Evolutionary conservation across 2,329 filamentous ascomycete species (phyloP), one percentile per base, ranked within the genome.

Genomic region (Ophiostoma triangulosporum): DNA sequence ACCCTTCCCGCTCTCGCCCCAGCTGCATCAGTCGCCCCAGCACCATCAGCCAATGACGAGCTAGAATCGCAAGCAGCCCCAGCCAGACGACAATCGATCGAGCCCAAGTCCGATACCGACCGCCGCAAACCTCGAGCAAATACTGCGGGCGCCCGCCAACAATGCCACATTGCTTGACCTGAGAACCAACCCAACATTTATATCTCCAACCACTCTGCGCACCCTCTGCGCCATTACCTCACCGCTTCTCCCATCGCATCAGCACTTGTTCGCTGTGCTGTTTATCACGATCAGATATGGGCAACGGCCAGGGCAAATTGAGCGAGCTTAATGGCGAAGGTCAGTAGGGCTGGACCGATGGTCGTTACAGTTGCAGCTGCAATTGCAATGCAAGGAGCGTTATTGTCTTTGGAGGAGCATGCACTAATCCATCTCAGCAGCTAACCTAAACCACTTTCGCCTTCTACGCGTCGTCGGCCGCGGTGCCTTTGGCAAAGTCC

Each of bases 401-500:
- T n/a, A n/a, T n/a, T n/a, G n/a, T n/a, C n/a, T n/a, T n/a, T n/a
- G n/a, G n/a, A n/a, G n/a, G n/a, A n/a, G n/a, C n/a, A n/a, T n/a
- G n/a, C n/a, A 20, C 46, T 48, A 29, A 48, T 29, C 40, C 31
- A 17, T 51, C 48, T 36, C 7, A 8, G 31, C 46, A 95, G 93
- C 95, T 62, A 97, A 91, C 68, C 83, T 98, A 62, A 96, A 96
- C 65, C 93, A 98, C 70, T 98, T 98, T 70, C 87, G 91, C 60
- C 77, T 98, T 54, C 74, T 97, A 60, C 84, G 93, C 65, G 93
- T 98, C 59, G 93, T 98, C 61, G 93, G 93, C 60, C 94, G 95
- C 69, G 93, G 93, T 64, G 93, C 93, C 54, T 98, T 98, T 73
- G 93, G 93, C 64, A 98, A 98, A 71, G 93, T 98, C 57, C 86